Base-by-base conservation (phyloP, 805 yeast genomes). In the Lipomyces yamanashiensis region DNA sequence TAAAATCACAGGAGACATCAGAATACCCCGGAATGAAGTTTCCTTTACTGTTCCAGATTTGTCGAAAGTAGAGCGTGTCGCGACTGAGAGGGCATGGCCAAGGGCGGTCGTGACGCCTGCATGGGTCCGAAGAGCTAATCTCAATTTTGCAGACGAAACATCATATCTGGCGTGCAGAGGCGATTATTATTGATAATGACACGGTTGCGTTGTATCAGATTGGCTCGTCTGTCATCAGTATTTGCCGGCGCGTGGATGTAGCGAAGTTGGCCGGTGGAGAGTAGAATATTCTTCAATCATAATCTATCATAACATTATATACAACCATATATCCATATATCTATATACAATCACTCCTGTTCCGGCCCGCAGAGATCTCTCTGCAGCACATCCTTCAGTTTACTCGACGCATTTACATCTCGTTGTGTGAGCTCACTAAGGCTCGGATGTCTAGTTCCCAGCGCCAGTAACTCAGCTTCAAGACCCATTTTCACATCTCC, bases 1-100 rank as follows among this genome's bases (percentile, higher is more conserved):
- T 44, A 71, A 71, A 52, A 58, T 73, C 15, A 73, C 75, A 1
- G 49, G 67, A 4, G 67, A 63, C 23, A 62, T 56, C 5, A 55
- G 52, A 21, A 64, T 72, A 2, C 74, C 73, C 15, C 66, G 74
- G 7, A 74, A 73, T 6, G 74, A 71, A 57, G 48, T 50, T 36
- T 51, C 63, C 17, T 71, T 73, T 50, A 44, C 58, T 13, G 71
- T 67, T n/a, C 71, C 67, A 9, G 71, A 71, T 51, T 51, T 63
- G 40, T 48, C 61, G 15, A 60, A 63, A 33, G 48, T 58, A 17
- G 67, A 55, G 48, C 61, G 67, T 13, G 51, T 54, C n/a, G 43
- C 58, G 37, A 49, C 39, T 19, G 67, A 63, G 39, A 37, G n/a
- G 15, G 67, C 62, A 39, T 63, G 61, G 64, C 62, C 62, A 9